Conservation (phyloP, 1,139 yeast genomes). For the Yueomyces sp. region DNA sequence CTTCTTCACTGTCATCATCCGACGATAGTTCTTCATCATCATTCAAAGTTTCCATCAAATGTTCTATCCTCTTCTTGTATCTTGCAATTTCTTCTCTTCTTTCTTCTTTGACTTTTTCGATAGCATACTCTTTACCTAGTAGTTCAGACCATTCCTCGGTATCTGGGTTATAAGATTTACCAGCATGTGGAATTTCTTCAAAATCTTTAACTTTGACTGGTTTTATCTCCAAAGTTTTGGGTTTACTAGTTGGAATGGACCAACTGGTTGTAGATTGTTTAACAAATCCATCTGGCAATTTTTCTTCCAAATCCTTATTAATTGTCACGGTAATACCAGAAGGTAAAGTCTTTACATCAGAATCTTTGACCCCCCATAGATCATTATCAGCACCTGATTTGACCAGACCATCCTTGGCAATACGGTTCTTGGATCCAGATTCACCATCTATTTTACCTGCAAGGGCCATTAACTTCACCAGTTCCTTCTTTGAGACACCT, state of each 20-base stretch:
- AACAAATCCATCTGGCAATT: conserved; percentile 30
- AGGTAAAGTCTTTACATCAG: conserved; percentile 15
- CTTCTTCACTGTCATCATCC: conserved; percentile 32
- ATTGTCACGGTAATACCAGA: conserved; percentile 17
- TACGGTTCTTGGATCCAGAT: conserved; percentile 36
- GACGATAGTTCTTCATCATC: conserved; percentile 39
- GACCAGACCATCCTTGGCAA: conserved; percentile 52
- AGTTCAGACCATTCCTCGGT: conserved; percentile 71
- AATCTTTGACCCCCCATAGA: conserved; percentile 46
- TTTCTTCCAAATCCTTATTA: conserved; percentile 6
- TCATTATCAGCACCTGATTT: conserved; percentile 39
- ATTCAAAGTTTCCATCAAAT: conserved; percentile 47
- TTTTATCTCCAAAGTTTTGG: conserved; percentile 41
- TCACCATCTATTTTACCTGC: conserved; percentile 65
- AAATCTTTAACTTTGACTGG: conserved; percentile 41
- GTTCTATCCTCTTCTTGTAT: conserved; percentile 50
- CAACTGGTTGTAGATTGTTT: conserved; percentile 34
- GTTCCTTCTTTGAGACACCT: conserved; percentile 57
- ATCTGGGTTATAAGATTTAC: conserved; percentile 89
- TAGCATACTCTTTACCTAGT: conserved; percentile 50
- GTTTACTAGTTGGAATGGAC: conserved; percentile 41
- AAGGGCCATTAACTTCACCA: conserved; percentile 56
- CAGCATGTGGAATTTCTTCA: conserved; percentile 57
- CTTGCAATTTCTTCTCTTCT: conserved; percentile 46
- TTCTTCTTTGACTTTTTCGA: conserved; percentile 57